Evolutionary conservation across 495 filamentous ascomycete genomes (phyloP).

Genomic region (Lichenothelia convexa): DNA sequence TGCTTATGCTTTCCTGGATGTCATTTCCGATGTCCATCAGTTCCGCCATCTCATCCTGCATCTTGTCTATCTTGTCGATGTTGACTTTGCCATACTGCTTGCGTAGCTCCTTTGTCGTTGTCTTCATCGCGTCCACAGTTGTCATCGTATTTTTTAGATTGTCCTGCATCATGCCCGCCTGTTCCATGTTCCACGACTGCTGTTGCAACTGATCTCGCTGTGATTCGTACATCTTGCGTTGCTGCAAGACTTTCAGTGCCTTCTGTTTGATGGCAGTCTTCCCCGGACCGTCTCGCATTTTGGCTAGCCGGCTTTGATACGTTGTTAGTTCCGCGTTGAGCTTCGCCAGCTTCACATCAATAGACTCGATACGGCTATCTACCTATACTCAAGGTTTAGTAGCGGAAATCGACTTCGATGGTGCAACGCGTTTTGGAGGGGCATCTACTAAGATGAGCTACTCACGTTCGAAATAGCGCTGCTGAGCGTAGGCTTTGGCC

Average conservation of each 20-base stretch:
- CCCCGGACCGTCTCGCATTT: slow-evolving; percentile 93
- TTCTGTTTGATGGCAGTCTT: slow-evolving; percentile 88
- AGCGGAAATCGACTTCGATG: too few species aligned
- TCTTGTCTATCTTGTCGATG: slow-evolving; percentile 88
- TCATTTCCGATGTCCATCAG: slow-evolving; percentile 95
- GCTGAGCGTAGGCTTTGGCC: slow-evolving; percentile 80
- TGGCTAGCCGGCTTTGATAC: slow-evolving; percentile 72
- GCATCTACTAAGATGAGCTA: too few species aligned
- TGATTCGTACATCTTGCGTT: slow-evolving; percentile 87
- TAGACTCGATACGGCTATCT: slow-evolving; percentile 67
- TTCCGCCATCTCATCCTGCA: slow-evolving; percentile 99
- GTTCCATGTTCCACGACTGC: slow-evolving; percentile 99
- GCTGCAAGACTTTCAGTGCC: slow-evolving; percentile 84
- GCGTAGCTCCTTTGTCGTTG: slow-evolving; percentile 77
- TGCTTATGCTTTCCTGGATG: slow-evolving; percentile 87
- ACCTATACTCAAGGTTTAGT: slow-evolving; percentile 27
- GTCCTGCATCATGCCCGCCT: slow-evolving; percentile 97
- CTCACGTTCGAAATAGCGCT: slow-evolving; percentile 77
- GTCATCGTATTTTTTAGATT: slow-evolving; percentile 98
- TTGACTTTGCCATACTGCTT: slow-evolving; percentile 97
- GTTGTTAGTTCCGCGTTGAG: slow-evolving; percentile 78
- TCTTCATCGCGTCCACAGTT: slow-evolving; percentile 93
- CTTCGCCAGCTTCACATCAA: slow-evolving; percentile 88
- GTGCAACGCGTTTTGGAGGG: too few species aligned
- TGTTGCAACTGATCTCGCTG: slow-evolving; percentile 90